These are phyloP conservation scores for Emergomyces orientalis DNA, from an alignment of 2,329 filamentous ascomycete genomes.

Conservation along the genomic window DNA sequence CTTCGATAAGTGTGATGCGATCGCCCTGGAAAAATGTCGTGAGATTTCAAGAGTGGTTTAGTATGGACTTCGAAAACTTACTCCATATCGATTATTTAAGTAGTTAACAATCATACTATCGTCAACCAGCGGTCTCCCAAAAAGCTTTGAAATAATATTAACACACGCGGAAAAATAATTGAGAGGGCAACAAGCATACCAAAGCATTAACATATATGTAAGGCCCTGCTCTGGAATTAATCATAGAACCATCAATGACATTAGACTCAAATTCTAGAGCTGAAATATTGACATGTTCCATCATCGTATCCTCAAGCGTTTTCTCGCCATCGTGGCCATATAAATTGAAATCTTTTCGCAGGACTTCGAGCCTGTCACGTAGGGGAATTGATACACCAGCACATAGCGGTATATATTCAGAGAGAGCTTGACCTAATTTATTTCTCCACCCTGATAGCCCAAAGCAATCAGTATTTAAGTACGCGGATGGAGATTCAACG, in stretches of 20 bases:
- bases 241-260: conserved; percentile 57
- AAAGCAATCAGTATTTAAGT: not conserved
- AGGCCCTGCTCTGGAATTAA: conserved; percentile 70
- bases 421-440: conserved; percentile 31
- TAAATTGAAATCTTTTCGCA: conserved; percentile 37
- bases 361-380: conserved; percentile 30
- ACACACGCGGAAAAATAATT: not conserved
- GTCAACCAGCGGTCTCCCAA: conserved; percentile 73
- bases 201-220: conserved; percentile 78
- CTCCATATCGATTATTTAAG: conserved; percentile 74
- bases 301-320: conserved; percentile 35
- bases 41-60: not conserved
- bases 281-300: conserved; percentile 35
- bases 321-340: conserved; percentile 35
- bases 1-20: conserved; percentile 64
- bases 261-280: conserved; percentile 45
- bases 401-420: conserved; percentile 34
- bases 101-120: conserved; percentile 70
- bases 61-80: conserved; percentile 29
- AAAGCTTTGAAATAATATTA: conserved; percentile 47
- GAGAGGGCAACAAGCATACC: conserved; percentile 40
- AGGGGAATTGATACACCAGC: conserved; percentile 32
- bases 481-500: too few species aligned
- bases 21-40: conserved; percentile 49
- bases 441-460: conserved; percentile 26